Conservation (phyloP, 129 eudicot genomes). For the Ambrosia artemisiifolia region DNA sequence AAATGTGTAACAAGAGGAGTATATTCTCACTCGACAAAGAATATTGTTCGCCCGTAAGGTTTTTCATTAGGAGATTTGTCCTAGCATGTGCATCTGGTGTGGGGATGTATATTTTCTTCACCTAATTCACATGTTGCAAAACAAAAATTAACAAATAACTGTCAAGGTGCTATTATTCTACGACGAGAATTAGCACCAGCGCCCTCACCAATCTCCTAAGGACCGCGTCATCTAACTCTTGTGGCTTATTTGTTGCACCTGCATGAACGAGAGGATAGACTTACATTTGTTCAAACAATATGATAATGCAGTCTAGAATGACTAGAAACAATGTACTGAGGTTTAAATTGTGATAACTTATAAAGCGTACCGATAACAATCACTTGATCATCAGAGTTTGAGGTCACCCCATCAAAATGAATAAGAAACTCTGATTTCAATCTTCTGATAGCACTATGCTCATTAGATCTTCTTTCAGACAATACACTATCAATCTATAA, state of each 20-base stretch:
- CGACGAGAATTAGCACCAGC: conserved; percentile 2
- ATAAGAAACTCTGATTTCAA: conserved; percentile 92
- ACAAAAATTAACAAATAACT: background rate
- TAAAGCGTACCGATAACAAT: conserved; percentile 74
- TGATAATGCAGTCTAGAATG: background rate
- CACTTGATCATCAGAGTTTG: conserved; percentile 75
- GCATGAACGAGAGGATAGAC: conserved; percentile 27
- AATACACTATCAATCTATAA: conserved; percentile 88
- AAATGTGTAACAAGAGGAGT: conserved; percentile 8
- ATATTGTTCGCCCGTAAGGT: conserved; percentile 83
- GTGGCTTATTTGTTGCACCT: conserved; percentile 99
- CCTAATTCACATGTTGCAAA: conserved; percentile 45
- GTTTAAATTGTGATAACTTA: background rate
- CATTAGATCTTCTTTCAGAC: conserved; percentile 87
- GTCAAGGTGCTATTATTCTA: conserved; percentile 2
- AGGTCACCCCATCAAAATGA: conserved; percentile 96
- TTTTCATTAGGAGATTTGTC: conserved; percentile 66
- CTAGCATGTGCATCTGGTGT: conserved; percentile 80
- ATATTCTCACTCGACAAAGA: conserved; percentile 76
- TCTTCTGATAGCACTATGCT: conserved; percentile 98
- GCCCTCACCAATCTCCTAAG: conserved; percentile 93
- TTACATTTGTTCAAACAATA: background rate
- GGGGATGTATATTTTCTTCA: conserved; percentile 93
- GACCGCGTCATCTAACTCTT: conserved; percentile 97
- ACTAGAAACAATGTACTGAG: background rate